Evolutionary conservation across 2,329 filamentous ascomycete genomes (phyloP).

Genomic region (Pseudofabraea citricarpa): DNA sequence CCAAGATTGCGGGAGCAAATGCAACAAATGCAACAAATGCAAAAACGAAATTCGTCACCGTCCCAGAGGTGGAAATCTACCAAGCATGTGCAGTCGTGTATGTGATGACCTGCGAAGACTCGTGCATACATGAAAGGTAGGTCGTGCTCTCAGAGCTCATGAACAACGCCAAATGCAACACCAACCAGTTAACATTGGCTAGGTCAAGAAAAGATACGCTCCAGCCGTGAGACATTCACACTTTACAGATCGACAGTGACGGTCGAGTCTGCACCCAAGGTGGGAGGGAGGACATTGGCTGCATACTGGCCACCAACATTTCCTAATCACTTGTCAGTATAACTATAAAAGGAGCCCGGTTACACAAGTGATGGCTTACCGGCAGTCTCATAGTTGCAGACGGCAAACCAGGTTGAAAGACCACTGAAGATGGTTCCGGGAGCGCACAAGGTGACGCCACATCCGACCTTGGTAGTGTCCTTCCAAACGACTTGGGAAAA

Average conservation of each 20-base stretch:
- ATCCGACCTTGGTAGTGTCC: conserved; percentile 56
- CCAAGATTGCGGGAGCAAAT: background rate
- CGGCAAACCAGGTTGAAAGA: conserved; percentile 66
- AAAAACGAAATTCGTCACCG: conserved; percentile 7
- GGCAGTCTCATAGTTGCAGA: conserved; percentile 79
- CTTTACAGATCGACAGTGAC: conserved; percentile 12
- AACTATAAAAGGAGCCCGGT: too few species aligned
- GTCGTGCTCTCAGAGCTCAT: conserved; percentile 16
- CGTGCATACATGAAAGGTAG: conserved; percentile 17
- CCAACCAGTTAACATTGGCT: conserved; percentile 1
- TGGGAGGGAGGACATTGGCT: conserved; percentile 42
- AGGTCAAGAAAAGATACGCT: background rate
- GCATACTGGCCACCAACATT: conserved; percentile 51
- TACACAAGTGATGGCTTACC: too few species aligned
- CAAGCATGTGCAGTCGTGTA: conserved; percentile 10
- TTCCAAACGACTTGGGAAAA: conserved; percentile 75
- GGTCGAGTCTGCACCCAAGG: conserved; percentile 31
- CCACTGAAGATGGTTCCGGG: conserved; percentile 35
- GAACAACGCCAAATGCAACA: conserved; percentile 6
- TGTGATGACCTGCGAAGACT: conserved; percentile 13
- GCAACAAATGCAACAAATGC: conserved; percentile 3
- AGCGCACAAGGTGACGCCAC: conserved; percentile 51
- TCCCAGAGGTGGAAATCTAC: conserved; percentile 7
- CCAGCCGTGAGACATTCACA: background rate
- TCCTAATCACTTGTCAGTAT: too few species aligned